Conservation (phyloP, 169 alveolate genomes). For the Eimeria brunetti region DNA sequence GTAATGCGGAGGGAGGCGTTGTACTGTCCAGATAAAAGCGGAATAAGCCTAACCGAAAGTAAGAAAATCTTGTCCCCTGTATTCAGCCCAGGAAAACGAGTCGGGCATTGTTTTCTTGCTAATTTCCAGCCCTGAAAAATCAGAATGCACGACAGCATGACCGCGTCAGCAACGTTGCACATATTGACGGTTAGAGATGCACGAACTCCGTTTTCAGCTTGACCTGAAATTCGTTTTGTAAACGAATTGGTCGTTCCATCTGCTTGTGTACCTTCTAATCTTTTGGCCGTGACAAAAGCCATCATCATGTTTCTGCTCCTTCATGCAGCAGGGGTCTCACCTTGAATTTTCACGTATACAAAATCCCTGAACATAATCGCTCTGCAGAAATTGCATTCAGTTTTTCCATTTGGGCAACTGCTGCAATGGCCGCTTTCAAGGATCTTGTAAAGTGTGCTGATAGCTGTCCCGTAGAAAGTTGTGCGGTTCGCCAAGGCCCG, state of each 20-base stretch:
- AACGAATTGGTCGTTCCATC: background rate
- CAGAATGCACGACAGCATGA: background rate
- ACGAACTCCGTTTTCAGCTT: background rate
- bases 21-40: background rate
- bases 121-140: constrained; percentile 1
- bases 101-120: constrained; percentile 35
- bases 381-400: constrained; percentile 44
- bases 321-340: background rate
- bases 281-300: background rate
- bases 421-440: constrained; percentile 58
- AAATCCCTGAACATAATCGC: constrained; percentile 65
- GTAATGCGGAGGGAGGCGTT: background rate
- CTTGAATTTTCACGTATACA: constrained; percentile 47
- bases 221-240: background rate
- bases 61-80: constrained; percentile 55
- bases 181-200: background rate
- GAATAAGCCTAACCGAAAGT: constrained; percentile 22
- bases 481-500: constrained; percentile 47
- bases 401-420: constrained; percentile 23
- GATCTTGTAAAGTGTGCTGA: constrained; percentile 50
- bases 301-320: background rate
- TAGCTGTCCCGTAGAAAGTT: constrained; percentile 50
- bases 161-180: background rate
- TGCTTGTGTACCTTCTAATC: too few relatives aligned
- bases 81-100: constrained; percentile 60